phyloP scores from a whole-genome alignment of 768 basidiomycete genomes.

The Auriscalpium vulgare region DNA sequence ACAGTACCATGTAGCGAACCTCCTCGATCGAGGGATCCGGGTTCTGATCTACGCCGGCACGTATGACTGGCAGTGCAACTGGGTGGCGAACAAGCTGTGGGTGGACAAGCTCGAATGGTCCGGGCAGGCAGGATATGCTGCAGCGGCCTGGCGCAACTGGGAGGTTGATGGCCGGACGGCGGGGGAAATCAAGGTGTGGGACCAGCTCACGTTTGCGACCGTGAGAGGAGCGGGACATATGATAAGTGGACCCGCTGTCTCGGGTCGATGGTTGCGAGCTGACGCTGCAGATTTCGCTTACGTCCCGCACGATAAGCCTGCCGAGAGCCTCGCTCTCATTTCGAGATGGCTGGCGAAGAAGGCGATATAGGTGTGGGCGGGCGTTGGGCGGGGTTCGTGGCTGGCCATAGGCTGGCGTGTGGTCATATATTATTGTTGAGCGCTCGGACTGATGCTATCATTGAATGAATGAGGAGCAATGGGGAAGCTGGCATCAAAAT shows the following conservation, averaged over 20 bases:
- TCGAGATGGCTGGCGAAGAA: constrained; percentile 50
- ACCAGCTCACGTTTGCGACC: constrained; percentile 56
- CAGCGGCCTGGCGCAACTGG: constrained; percentile 52
- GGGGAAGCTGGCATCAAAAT: too few relatives aligned
- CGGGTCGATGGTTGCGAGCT: neutral
- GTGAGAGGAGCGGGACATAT: constrained; percentile 57
- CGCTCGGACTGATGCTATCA: too few relatives aligned
- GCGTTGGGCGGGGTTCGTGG: neutral
- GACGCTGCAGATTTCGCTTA: constrained; percentile 19
- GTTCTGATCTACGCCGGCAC: constrained; percentile 70
- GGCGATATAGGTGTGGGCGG: constrained; percentile 24
- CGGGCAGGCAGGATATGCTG: constrained; percentile 43
- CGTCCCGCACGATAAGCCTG: constrained; percentile 65
- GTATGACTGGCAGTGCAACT: constrained; percentile 77
- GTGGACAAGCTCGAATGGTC: constrained; percentile 68
- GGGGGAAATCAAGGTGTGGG: constrained; percentile 47
- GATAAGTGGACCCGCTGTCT: constrained; percentile 30
- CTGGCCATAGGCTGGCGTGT: too few relatives aligned
- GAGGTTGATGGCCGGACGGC: constrained; percentile 42
- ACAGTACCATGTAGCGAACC: constrained; percentile 56
- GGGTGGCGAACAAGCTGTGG: constrained; percentile 73
- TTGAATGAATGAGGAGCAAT: too few relatives aligned
- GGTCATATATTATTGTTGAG: too few relatives aligned
- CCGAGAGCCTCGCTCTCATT: constrained; percentile 54
- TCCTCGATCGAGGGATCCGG: constrained; percentile 71